Conservation (phyloP, 257 asterid genomes). For the Capsicum chinense region DNA sequence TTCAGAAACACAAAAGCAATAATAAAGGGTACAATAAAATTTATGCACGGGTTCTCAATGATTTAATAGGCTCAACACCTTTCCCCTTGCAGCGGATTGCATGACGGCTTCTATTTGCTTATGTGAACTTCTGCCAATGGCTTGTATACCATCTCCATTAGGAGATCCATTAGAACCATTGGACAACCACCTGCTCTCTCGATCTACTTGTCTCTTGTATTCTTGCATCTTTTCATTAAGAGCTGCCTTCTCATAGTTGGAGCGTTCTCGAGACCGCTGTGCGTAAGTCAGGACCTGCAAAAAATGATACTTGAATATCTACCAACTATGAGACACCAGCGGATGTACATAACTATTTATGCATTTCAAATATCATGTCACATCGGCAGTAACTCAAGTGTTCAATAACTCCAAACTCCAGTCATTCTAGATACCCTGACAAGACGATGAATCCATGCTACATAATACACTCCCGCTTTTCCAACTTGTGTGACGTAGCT, state of each 20-base stretch:
- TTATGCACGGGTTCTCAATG: constrained; percentile 27
- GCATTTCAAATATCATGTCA: not conserved
- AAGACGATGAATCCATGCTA: not conserved
- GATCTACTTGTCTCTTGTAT: constrained; percentile 86
- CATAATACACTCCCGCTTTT: not conserved
- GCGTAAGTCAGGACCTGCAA: constrained; percentile 94
- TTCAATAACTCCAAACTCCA: not conserved
- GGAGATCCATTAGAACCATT: constrained; percentile 93
- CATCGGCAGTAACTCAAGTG: constrained; percentile 5
- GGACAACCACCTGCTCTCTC: constrained; percentile 90
- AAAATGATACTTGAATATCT: not conserved
- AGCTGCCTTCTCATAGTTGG: constrained; percentile 96
- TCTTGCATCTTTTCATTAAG: constrained; percentile 99
- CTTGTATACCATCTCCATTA: constrained; percentile 97
- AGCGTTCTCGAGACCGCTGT: constrained; percentile 92
- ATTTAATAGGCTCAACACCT: constrained; percentile 51
- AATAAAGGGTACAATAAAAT: constrained; percentile 24
- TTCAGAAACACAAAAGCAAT: not conserved
- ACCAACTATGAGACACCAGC: constrained; percentile 22
- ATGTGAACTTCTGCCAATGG: constrained; percentile 98
- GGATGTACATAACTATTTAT: not conserved
- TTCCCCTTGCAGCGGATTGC: constrained; percentile 99
- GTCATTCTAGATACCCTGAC: not conserved
- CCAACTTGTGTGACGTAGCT: not conserved
- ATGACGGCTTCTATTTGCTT: constrained; percentile 98